Evolutionary conservation across 2,329 filamentous ascomycete species (phyloP).

Genomic region (Stagonosporopsis vannaccii): DNA sequence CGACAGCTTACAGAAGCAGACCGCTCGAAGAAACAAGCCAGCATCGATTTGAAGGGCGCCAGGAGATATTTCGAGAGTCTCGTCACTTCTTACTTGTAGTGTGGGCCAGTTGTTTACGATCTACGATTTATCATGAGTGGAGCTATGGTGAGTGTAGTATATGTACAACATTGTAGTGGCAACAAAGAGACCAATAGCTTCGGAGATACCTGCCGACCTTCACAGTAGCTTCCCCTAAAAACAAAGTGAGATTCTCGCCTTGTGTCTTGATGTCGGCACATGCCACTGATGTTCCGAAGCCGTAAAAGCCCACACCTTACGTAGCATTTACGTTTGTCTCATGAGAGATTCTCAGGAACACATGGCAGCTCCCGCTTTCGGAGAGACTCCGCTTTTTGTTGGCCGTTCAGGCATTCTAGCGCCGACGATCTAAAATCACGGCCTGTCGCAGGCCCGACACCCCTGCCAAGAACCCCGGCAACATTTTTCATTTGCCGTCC

Average conservation of each 20-base stretch:
- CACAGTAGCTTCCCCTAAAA: background rate
- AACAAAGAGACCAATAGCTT: background rate
- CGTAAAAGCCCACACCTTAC: background rate
- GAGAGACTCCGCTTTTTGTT: slow-evolving; percentile 3
- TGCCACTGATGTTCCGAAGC: background rate
- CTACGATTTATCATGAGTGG: background rate
- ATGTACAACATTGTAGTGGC: background rate
- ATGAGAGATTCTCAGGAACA: background rate
- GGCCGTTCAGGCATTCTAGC: slow-evolving; percentile 8
- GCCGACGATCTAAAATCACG: slow-evolving; percentile 6
- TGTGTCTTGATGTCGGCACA: background rate
- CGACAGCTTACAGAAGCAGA: slow-evolving; percentile 24
- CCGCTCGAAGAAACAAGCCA: slow-evolving; percentile 23
- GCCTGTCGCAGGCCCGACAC: slow-evolving; percentile 2
- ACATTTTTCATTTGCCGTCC: slow-evolving; percentile 19
- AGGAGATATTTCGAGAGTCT: slow-evolving; percentile 43
- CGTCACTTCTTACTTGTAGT: slow-evolving; percentile 37
- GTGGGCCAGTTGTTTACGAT: background rate
- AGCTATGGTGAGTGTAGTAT: background rate
- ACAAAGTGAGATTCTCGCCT: background rate
- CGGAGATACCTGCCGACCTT: background rate
- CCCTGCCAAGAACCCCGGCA: slow-evolving; percentile 18
- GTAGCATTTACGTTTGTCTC: background rate
- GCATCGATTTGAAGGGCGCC: slow-evolving; percentile 26
- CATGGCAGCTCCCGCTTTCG: background rate